These are phyloP conservation scores for Coleophoma crateriformis DNA, from an alignment of 2,329 filamentous ascomycete genomes.

Conservation along the genomic window DNA sequence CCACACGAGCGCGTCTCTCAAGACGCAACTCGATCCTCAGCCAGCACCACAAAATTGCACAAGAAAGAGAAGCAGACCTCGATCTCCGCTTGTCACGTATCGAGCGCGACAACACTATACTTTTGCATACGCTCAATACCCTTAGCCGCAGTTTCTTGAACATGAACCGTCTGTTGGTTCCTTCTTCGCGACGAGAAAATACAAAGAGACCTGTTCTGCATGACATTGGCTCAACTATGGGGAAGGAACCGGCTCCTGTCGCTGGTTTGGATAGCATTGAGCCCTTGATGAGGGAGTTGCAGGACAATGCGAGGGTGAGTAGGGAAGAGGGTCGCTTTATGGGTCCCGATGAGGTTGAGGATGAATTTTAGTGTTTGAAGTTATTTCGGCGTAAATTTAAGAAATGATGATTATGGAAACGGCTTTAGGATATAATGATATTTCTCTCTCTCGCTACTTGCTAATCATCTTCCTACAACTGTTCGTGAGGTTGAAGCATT, in stretches of 20 bases:
- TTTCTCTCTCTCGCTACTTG: no score
- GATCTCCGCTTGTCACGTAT: slow-evolving; percentile 14
- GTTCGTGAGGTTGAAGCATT: no score
- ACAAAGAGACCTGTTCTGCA: not conserved
- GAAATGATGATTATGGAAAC: no score
- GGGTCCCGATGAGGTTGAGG: no score
- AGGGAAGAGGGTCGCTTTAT: not conserved
- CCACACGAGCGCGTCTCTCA: not conserved
- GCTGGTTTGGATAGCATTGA: slow-evolving; percentile 5
- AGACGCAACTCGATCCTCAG: not conserved
- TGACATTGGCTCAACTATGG: not conserved
- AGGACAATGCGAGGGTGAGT: slow-evolving; percentile 8
- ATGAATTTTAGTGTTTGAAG: no score
- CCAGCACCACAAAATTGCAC: not conserved
- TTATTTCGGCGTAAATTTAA: no score
- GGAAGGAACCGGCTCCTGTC: not conserved
- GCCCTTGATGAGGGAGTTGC: slow-evolving; percentile 8
- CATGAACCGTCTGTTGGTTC: slow-evolving; percentile 3
- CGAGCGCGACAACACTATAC: slow-evolving; percentile 18
- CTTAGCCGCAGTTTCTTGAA: slow-evolving; percentile 14
- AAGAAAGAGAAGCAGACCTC: slow-evolving; percentile 14
- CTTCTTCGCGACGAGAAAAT: not conserved
- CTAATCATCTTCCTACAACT: no score
- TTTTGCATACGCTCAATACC: slow-evolving; percentile 12
- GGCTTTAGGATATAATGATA: no score